Evolutionary conservation across 1,139 yeast genomes (phyloP), one percentile per base, ranked within the genome.

Genomic region (Geotrichum histeridarum): DNA sequence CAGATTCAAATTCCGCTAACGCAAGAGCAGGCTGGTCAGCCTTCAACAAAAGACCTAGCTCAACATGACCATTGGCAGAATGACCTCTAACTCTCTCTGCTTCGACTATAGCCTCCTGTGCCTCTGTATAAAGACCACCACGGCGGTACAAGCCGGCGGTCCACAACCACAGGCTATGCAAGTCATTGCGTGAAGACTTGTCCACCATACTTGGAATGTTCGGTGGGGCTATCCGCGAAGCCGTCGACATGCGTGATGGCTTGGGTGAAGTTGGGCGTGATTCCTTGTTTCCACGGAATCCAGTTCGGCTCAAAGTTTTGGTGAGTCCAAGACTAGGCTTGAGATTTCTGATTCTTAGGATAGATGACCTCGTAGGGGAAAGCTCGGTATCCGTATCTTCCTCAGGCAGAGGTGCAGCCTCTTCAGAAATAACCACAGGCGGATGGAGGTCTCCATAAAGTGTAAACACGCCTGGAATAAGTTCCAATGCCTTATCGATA

Each of bases 91-190:
- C 70, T 1, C 75, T 70, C 59, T 81, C 86, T 0, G 95, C 89
- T 66, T 89, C 96, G 8, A 77, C 76, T 7, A 89, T 76, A 51
- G 95, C 86, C 59, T 81, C 83, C 62, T 82, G 84, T 9, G 91
- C 82, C 57, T 88, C 95, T 7, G 73, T 77, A 3, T 70, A 60
- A 53, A 80, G 71, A 0, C 79, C 83, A 4, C 80, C 75, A 59
- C 81, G 79, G 61, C 80, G 71, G 67, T 87, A 90, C 39, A 88
- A 72, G 42, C 78, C 78, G 1, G 90, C 78, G 0, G 88, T 77
- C 81, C 89, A 81, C 52, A 89, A 68, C 96, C 96, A 90, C 11
- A 87, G 65, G 36, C 76, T 76, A 62, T 84, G 88, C 51, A 84
- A 67, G 9, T 49, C 48, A 9, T 27, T 32, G n/a, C 47, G 42